Evolutionary conservation across 208 protist species (phyloP).

Genomic region (Herpetomonas muscarum): DNA sequence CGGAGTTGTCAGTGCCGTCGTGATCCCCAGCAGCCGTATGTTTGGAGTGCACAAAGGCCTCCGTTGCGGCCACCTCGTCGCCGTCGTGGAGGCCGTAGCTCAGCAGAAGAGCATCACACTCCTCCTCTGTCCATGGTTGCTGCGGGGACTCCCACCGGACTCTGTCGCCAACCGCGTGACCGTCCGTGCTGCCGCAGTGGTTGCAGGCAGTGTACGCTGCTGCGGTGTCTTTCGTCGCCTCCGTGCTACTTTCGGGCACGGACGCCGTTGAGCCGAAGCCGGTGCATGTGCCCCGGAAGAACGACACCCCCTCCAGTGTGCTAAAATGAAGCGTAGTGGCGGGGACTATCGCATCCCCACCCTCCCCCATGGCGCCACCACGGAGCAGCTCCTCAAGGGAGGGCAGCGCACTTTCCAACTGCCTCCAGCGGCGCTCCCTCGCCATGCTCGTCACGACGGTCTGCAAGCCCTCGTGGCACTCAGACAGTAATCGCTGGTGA

Average conservation of each 20-base stretch:
- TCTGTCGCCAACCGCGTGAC: conserved; percentile 35
- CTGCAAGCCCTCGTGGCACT: conserved; percentile 67
- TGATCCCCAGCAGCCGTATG: conserved; percentile 26
- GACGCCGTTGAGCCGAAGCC: conserved; percentile 69
- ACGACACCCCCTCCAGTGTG: conserved; percentile 52
- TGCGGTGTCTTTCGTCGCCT: too few species aligned
- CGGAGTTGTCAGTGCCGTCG: too few species aligned
- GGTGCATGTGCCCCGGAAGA: conserved; percentile 65
- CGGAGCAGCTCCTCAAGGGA: conserved; percentile 16
- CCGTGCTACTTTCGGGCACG: conserved; percentile 19
- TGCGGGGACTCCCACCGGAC: not conserved
- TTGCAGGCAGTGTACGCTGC: too few species aligned
- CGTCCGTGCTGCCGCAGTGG: conserved; percentile 54
- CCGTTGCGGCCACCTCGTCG: conserved; percentile 70
- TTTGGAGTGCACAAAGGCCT: conserved; percentile 29
- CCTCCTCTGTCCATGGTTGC: conserved; percentile 39
- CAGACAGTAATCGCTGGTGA: not conserved
- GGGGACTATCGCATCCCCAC: not conserved
- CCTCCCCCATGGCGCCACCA: not conserved
- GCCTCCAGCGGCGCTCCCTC: conserved; percentile 50
- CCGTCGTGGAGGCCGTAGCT: conserved; percentile 38
- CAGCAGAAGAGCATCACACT: conserved; percentile 40
- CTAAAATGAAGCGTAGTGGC: conserved; percentile 51
- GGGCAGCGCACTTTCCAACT: conserved; percentile 22
- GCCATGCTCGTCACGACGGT: conserved; percentile 56